Evolutionary conservation across 768 basidiomycete species (phyloP), one percentile per base, ranked within the genome.

Genomic region (Mycena sanguinolenta): DNA sequence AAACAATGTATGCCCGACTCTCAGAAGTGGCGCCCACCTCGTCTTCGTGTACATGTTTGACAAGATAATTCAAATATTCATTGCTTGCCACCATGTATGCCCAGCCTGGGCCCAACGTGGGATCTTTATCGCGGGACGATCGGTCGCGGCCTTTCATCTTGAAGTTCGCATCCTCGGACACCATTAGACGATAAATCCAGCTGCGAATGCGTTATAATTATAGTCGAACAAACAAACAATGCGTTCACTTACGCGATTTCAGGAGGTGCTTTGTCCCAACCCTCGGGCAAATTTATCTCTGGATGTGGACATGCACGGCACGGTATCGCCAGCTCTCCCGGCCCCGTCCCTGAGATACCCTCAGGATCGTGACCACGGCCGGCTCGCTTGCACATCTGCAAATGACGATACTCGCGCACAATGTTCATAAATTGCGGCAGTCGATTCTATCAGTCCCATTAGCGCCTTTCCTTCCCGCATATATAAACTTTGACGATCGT

Each of bases 111-210:
- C 65, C 62, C 1, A 76, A 49, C 4, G 70, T 50, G 0, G 76
- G 76, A 49, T 76, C 73, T 1, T 39, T 54, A 6, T 63, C 52
- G 0, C 69, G 30, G 0, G 46, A 68, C 1, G 75, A 76, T n/a
- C 21, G 1, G 44, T 46, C 21, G 1, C 44, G 21, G 4, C 44
- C 44, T n/a, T 46, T 46, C 44, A 76, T 59, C 2, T 69, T 65
- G 60, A 77, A 78, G 36, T 77, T 77, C 0, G 69, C 64, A 21
- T 77, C 73, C 4, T 72, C 46, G 5, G 64, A 71, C 0, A 77
- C 4, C 14, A 75, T 64, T 0, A 64, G 12, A 3, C 39, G 28
- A 64, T 70, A 70, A 7, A 77, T 38, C 71, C 69, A 67, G 61
- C 23, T 46, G 70, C 19, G 10, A 2, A 46, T n/a, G n/a, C n/a